These are phyloP conservation scores for Vitis labrusca DNA, from an alignment of 164 flowering plant species.

Conservation along the genomic window DNA sequence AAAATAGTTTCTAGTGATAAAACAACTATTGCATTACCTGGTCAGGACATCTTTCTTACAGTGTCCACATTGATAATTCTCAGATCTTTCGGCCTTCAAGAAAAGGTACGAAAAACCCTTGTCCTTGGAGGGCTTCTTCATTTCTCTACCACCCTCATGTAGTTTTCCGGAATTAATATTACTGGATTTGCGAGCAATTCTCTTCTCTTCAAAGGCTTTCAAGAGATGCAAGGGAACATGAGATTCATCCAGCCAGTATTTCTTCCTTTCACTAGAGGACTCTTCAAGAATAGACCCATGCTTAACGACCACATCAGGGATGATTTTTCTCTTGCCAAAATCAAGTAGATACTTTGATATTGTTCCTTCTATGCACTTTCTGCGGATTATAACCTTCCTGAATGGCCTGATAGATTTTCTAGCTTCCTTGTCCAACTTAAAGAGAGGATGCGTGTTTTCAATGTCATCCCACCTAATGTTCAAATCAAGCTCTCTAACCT, in stretches of 20 bases:
- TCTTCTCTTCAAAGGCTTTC: slow-evolving; percentile 83
- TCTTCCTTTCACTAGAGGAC: slow-evolving; percentile 73
- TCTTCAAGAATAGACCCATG: slow-evolving; percentile 67
- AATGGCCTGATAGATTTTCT: slow-evolving; percentile 59
- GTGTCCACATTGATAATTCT: slow-evolving; percentile 67
- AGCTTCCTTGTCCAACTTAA: slow-evolving; percentile 54
- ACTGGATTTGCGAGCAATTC: slow-evolving; percentile 46
- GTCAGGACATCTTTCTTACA: slow-evolving; percentile 74
- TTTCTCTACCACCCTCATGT: slow-evolving; percentile 23
- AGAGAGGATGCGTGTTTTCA: slow-evolving; percentile 52
- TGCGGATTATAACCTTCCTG: slow-evolving; percentile 75
- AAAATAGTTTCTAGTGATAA: neutral
- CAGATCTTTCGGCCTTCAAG: slow-evolving; percentile 58
- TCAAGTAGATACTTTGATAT: slow-evolving; percentile 78
- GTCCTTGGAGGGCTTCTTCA: slow-evolving; percentile 29
- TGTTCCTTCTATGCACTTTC: slow-evolving; percentile 60
- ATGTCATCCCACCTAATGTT: slow-evolving; percentile 82
- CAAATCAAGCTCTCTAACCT: slow-evolving; percentile 82
- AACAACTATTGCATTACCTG: slow-evolving; percentile 46
- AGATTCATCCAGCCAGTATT: slow-evolving; percentile 81
- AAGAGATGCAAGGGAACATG: slow-evolving; percentile 82
- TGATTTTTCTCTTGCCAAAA: slow-evolving; percentile 87
- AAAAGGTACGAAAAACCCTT: slow-evolving; percentile 64
- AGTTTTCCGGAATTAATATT: slow-evolving; percentile 31
- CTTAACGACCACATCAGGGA: slow-evolving; percentile 71